These are phyloP conservation scores for Cornus controversa DNA, from an alignment of 148 eudicot species.

Conservation along the genomic window DNA sequence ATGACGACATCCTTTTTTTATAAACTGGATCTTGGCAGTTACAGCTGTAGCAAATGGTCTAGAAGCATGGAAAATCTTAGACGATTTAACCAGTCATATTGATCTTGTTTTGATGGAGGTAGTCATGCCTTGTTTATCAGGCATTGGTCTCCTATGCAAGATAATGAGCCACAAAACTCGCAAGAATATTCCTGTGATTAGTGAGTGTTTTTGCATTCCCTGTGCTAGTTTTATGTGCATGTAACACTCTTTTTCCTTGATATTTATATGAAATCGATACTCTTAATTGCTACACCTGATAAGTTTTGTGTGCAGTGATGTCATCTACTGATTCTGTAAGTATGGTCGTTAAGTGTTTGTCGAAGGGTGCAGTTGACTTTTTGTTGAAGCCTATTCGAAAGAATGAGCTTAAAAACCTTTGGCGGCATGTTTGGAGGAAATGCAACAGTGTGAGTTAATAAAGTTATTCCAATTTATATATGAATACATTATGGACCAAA, in stretches of 20 bases:
- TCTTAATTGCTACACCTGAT: conserved; percentile 23
- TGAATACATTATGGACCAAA: not conserved
- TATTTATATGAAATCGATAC: conserved; percentile 1
- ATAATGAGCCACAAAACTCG: conserved; percentile 66
- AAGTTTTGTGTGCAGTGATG: conserved; percentile 57
- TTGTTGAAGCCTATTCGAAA: conserved; percentile 64
- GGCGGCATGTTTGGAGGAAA: conserved; percentile 79
- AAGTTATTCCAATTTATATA: not conserved
- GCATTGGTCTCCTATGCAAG: conserved; percentile 58
- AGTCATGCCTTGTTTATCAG: conserved; percentile 66
- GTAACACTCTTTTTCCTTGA: not conserved
- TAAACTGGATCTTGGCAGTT: conserved; percentile 38
- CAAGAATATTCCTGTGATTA: conserved; percentile 65
- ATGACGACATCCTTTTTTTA: too few relatives aligned
- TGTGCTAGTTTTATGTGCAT: not conserved
- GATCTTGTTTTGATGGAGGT: conserved; percentile 73
- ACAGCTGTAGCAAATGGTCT: conserved; percentile 48
- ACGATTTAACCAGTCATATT: conserved; percentile 51
- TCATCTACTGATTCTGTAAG: conserved; percentile 68
- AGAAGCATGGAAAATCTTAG: conserved; percentile 53
- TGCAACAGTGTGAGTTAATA: conserved; percentile 53
- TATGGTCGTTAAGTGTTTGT: conserved; percentile 59
- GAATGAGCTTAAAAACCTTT: conserved; percentile 61
- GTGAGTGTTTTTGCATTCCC: conserved; percentile 37
- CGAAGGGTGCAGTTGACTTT: conserved; percentile 69